Evolutionary conservation across 2,329 filamentous ascomycete genomes (phyloP).

Genomic region (Penicillium palitans): DNA sequence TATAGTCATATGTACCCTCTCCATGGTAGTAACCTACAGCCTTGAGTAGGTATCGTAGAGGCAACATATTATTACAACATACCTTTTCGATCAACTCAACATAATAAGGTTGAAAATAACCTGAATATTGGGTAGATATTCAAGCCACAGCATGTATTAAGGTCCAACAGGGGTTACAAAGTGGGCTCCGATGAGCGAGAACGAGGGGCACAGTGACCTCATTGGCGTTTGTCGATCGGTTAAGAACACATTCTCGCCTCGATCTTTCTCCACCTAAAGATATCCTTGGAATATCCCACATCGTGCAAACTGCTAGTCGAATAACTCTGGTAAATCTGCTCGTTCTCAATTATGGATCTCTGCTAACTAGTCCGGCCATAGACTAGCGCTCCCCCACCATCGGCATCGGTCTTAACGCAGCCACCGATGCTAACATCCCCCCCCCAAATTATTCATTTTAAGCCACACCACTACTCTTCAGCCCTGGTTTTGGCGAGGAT

Average conservation of each 20-base stretch:
- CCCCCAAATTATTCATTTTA: not conserved
- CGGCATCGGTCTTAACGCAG: not conserved
- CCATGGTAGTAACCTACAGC: not conserved
- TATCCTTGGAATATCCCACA: not conserved
- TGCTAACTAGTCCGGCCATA: constrained; percentile 4
- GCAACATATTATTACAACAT: too few species aligned
- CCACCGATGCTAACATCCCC: not conserved
- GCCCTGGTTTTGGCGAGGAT: not conserved
- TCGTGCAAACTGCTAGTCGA: not conserved
- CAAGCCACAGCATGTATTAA: not conserved
- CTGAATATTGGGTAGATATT: not conserved
- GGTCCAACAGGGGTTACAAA: not conserved
- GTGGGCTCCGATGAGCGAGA: not conserved
- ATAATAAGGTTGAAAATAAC: not conserved
- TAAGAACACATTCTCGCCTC: not conserved
- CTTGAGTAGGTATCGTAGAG: not conserved
- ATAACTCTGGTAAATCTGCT: not conserved
- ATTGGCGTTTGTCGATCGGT: constrained; percentile 2
- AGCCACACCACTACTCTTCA: not conserved
- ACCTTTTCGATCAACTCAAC: not conserved
- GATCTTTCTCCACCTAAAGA: not conserved
- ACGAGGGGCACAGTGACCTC: constrained; percentile 8
- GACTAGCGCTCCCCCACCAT: constrained; percentile 9
- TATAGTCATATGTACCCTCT: not conserved
- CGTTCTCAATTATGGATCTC: not conserved